Base-by-base conservation (phyloP, 352 stramenopile species). In the Hyaloperonospora arabidopsidis region DNA sequence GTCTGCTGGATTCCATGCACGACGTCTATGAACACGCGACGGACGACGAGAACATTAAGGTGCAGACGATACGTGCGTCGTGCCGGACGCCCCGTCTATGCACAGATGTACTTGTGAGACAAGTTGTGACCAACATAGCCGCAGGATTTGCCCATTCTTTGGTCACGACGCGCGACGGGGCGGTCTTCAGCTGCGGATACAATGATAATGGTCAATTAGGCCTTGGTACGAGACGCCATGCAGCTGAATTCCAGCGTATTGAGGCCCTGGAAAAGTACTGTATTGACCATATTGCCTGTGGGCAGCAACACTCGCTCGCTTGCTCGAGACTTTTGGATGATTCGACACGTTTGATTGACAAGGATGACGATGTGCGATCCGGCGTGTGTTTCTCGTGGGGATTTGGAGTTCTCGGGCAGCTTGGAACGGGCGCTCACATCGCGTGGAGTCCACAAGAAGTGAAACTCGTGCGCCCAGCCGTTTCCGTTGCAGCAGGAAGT, bases 151-250 rank as follows among this genome's bases (percentile, higher is more conserved):
- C 79, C 0, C 81, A 92, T 53, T 89, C 77, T 14, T 46, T 92
- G 44, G 79, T 76, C 2, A 72, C 74, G 11, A 86, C 65, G n/a
- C 68, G 55, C 2, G 56, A 68, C 0, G 81, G 81, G 1, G 43
- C 62, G 0, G 75, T 83, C 6, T 89, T 84, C 40, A 85, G 73
- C 51, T 92, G 81, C 35, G 81, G 81, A 14, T 92, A 92, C 79
- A 92, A 92, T 48, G 81, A 92, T 58, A 87, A 86, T 49, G 79
- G 81, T 11, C 81, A 92, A 51, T 59, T 92, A 2, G 81, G 81
- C 6, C 63, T 80, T 2, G 79, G 79, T 25, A 80, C 77, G 45
- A 63, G 77, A 29, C 77, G 78, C 49, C 87, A 87, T 51, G 69
- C 78, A 43, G 67, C 79, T 13, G 65, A 83, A 19, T 92, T 92